Evolutionary conservation across 768 basidiomycete species (phyloP).

Genomic region (Calvatia gigantea): DNA sequence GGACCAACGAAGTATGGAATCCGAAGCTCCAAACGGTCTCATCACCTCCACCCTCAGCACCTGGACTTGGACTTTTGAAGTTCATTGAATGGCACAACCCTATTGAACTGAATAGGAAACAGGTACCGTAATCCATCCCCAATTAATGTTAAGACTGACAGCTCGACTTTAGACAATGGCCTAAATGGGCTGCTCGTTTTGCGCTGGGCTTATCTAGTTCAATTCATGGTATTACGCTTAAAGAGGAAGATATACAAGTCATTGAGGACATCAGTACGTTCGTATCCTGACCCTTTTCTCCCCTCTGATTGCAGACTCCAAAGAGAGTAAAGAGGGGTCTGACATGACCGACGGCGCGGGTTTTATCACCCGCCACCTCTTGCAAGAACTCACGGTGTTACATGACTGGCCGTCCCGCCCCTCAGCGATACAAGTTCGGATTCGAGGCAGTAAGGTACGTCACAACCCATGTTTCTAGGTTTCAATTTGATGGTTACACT

Average conservation of each 20-base stretch:
- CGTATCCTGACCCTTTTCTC: slow-evolving; percentile 14
- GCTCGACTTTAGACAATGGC: slow-evolving; percentile 43
- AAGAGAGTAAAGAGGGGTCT: slow-evolving; percentile 28
- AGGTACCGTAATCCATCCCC: slow-evolving; percentile 32
- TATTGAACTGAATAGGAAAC: slow-evolving; percentile 38
- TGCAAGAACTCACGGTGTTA: slow-evolving; percentile 28
- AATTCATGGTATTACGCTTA: slow-evolving; percentile 47
- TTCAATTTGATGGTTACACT: background rate
- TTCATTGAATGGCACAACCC: slow-evolving; percentile 60
- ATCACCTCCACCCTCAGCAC: slow-evolving; percentile 15
- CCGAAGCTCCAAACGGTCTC: slow-evolving; percentile 14
- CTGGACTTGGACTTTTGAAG: slow-evolving; percentile 35
- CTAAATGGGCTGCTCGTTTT: slow-evolving; percentile 64
- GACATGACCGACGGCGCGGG: slow-evolving; percentile 61
- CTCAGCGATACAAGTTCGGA: slow-evolving; percentile 48
- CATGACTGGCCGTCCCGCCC: slow-evolving; percentile 36
- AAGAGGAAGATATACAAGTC: slow-evolving; percentile 29
- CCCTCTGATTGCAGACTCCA: background rate
- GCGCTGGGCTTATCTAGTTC: slow-evolving; percentile 63
- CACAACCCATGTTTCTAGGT: background rate
- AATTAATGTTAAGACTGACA: background rate
- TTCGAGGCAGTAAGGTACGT: slow-evolving; percentile 44
- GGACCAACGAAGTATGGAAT: slow-evolving; percentile 44
- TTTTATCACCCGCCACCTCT: slow-evolving; percentile 35
- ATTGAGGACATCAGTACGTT: slow-evolving; percentile 46